phyloP scores from a whole-genome alignment of 2,329 filamentous ascomycete species.

The Coniochaeta hoffmannii region DNA sequence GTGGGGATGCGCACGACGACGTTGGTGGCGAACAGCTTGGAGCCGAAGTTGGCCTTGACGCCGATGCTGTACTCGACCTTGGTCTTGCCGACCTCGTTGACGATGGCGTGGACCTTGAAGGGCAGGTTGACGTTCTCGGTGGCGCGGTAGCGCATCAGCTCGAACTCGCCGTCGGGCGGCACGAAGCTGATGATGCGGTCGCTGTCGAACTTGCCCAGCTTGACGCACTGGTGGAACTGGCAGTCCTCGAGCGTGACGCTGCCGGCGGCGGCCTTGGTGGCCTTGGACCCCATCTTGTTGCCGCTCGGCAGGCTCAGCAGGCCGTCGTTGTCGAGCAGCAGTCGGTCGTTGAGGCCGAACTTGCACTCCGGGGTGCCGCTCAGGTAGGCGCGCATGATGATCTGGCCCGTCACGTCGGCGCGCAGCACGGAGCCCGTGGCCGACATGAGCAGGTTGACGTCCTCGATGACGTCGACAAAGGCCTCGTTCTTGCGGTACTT shows the following conservation, averaged over 20 bases:
- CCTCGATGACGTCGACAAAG: slow-evolving; percentile 98
- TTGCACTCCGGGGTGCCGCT: slow-evolving; percentile 97
- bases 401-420: slow-evolving; percentile 94
- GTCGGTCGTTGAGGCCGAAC: slow-evolving; percentile 91
- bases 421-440: slow-evolving; percentile 90
- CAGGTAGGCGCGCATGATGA: slow-evolving; percentile 97
- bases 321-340: slow-evolving; percentile 76
- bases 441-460: slow-evolving; percentile 99
- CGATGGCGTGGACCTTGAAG: slow-evolving; percentile 98
- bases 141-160: slow-evolving; percentile 96
- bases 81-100: slow-evolving; percentile 92
- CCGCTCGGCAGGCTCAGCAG: slow-evolving; percentile 61
- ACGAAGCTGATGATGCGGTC: slow-evolving; percentile 97
- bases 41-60: slow-evolving; percentile 92
- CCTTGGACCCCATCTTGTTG: slow-evolving; percentile 74
- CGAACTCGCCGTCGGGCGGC: slow-evolving; percentile 94
- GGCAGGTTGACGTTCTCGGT: slow-evolving; percentile 98
- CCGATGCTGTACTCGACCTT: slow-evolving; percentile 99
- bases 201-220: slow-evolving; percentile 91
- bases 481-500: slow-evolving; percentile 99
- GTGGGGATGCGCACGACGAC: slow-evolving; percentile 92
- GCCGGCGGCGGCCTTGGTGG: slow-evolving; percentile 89
- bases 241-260: slow-evolving; percentile 96
- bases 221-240: slow-evolving; percentile 98
- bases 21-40: slow-evolving; percentile 95